These are phyloP conservation scores for Xylariaceae sp. DNA, from an alignment of 2,329 filamentous ascomycete genomes.

Conservation along the genomic window DNA sequence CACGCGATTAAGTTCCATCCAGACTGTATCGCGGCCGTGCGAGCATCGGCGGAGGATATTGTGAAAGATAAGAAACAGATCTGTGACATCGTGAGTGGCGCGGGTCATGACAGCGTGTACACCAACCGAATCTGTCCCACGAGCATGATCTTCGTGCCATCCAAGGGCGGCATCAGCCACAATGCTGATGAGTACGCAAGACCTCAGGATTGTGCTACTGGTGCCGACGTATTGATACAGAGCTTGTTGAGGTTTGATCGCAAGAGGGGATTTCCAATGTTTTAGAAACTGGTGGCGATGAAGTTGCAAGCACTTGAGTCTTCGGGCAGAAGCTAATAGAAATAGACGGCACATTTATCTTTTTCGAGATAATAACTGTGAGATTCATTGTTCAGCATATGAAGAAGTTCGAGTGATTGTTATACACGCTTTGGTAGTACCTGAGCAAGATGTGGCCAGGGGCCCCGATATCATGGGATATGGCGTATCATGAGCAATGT, in stretches of 20 bases:
- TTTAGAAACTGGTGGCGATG: background rate
- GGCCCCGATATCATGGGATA: background rate
- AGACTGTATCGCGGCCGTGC: slow-evolving; percentile 62
- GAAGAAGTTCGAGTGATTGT: background rate
- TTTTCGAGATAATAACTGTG: background rate
- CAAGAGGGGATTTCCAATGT: slow-evolving; percentile 15
- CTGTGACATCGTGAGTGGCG: slow-evolving; percentile 38
- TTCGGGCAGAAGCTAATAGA: background rate
- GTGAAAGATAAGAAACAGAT: slow-evolving; percentile 45
- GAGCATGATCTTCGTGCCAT: slow-evolving; percentile 63
- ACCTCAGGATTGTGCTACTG: slow-evolving; percentile 52
- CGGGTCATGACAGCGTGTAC: slow-evolving; percentile 51
- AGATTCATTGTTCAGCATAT: background rate
- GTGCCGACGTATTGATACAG: slow-evolving; percentile 45
- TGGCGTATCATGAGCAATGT: background rate
- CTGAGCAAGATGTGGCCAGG: background rate
- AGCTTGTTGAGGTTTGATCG: slow-evolving; percentile 38
- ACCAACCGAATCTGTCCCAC: slow-evolving; percentile 55
- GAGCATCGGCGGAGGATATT: slow-evolving; percentile 52
- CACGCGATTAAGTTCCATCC: slow-evolving; percentile 60
- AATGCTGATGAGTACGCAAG: slow-evolving; percentile 59
- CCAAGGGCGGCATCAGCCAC: slow-evolving; percentile 57
- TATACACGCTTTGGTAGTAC: background rate
- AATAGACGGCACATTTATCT: background rate
- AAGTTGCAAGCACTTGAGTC: background rate